Conservation (phyloP, 257 asterid genomes). For the Solanum arcanum region DNA sequence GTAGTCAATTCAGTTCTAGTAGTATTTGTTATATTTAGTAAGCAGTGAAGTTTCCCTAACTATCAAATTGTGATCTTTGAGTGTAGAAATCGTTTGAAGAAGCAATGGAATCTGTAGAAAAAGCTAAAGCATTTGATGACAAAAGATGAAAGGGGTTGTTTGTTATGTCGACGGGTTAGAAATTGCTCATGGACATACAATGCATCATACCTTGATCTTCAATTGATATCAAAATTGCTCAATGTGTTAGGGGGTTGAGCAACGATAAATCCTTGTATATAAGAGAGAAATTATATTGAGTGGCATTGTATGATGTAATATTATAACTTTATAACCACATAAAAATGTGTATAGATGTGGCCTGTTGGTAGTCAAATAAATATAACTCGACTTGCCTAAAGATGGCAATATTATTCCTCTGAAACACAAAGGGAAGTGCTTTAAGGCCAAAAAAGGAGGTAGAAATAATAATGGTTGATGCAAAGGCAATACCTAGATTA, state of each 20-base stretch:
- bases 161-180: not conserved
- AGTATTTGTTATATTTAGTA: not conserved
- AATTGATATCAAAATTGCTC: not conserved
- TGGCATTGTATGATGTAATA: not conserved
- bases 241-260: not conserved
- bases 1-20: not conserved
- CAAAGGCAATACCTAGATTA: not conserved
- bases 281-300: not conserved
- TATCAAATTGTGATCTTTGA: not conserved
- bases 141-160: not conserved
- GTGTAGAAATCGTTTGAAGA: slow-evolving; percentile 75
- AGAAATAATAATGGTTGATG: not conserved
- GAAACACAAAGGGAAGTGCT: not conserved
- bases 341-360: not conserved
- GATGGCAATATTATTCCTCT: not conserved
- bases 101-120: slow-evolving; percentile 54
- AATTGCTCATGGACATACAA: not conserved
- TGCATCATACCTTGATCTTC: not conserved
- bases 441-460: not conserved
- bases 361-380: not conserved
- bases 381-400: not conserved
- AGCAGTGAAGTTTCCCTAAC: not conserved
- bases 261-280: not conserved
- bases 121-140: slow-evolving; percentile 47
- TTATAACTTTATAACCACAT: not conserved